phyloP scores from a whole-genome alignment of 2,329 filamentous ascomycete genomes.

The Colletotrichum australisinense region DNA sequence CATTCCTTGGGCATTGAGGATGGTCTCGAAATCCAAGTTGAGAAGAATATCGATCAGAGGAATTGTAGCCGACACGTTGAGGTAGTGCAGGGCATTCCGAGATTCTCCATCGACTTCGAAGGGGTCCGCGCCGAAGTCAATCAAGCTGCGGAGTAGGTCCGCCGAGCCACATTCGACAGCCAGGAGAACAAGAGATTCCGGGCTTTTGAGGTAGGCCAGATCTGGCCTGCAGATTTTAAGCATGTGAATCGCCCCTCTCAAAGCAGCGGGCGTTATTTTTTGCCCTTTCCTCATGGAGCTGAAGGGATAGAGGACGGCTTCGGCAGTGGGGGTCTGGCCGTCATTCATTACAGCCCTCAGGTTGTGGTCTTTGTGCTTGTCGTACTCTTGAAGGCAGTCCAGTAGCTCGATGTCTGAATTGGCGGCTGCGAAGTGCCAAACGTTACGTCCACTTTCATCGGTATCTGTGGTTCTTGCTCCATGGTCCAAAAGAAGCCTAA shows the following conservation, averaged over 20 bases:
- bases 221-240: conserved; percentile 3
- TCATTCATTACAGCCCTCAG: conserved; percentile 37
- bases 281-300: neutral
- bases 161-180: conserved; percentile 44
- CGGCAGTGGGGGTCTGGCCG: conserved; percentile 45
- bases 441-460: conserved; percentile 46
- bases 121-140: conserved; percentile 36
- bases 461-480: conserved; percentile 42
- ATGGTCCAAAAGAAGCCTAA: conserved; percentile 43
- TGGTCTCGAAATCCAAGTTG: conserved; percentile 35
- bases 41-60: conserved; percentile 41
- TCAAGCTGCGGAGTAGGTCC: conserved; percentile 38
- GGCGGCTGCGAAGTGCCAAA: conserved; percentile 52
- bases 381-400: conserved; percentile 44
- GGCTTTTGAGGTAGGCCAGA: conserved; percentile 5
- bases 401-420: conserved; percentile 45
- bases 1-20: conserved; percentile 33
- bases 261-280: too few relatives aligned
- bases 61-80: conserved; percentile 41
- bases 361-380: conserved; percentile 43
- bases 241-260: conserved; percentile 6
- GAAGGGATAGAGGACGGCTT: conserved; percentile 41
- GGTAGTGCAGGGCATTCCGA: conserved; percentile 38
- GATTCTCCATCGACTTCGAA: conserved; percentile 32
- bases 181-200: conserved; percentile 28